Evolutionary conservation across 2,329 filamentous ascomycete genomes (phyloP).

Genomic region (Pestalotiopsis fici): DNA sequence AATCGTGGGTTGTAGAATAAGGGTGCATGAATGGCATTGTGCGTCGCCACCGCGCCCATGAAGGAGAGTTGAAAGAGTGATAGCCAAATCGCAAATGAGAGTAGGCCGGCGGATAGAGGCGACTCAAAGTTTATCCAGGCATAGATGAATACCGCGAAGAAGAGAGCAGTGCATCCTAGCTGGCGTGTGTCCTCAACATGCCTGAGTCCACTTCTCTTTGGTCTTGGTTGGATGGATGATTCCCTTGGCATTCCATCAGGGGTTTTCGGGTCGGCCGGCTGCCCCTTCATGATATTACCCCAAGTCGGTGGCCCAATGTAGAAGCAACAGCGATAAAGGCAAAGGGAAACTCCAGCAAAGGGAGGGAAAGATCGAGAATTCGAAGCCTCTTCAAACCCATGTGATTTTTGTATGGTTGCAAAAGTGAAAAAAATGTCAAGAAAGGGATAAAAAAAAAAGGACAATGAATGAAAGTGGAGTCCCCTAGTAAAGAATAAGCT

Average conservation of each 20-base stretch:
- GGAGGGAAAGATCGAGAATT: neutral
- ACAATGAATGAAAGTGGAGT: neutral
- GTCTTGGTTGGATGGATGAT: neutral
- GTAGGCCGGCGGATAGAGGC: constrained; percentile 10
- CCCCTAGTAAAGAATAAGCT: neutral
- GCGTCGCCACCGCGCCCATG: constrained; percentile 14
- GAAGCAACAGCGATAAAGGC: neutral
- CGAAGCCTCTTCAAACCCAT: neutral
- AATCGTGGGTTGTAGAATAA: constrained; percentile 7
- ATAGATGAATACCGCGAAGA: constrained; percentile 12
- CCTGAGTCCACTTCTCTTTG: neutral
- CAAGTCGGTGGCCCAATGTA: neutral
- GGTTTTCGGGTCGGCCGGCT: neutral
- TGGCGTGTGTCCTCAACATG: constrained; percentile 11
- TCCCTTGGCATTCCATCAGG: neutral
- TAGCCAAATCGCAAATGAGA: constrained; percentile 11
- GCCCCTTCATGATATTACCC: neutral
- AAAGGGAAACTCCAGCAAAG: neutral
- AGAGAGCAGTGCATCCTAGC: constrained; percentile 9
- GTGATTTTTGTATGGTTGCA: neutral
- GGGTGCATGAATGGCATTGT: constrained; percentile 14
- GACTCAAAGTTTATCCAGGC: constrained; percentile 11
- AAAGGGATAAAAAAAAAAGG: neutral
- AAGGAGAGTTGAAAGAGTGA: constrained; percentile 14
- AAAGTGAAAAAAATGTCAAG: neutral